Percentiles rank a stretch among this genome's conserved stretches.
phyloP scores from a whole-genome alignment of 768 basidiomycete genomes.

The Lepiota brunneoincarnata region DNA sequence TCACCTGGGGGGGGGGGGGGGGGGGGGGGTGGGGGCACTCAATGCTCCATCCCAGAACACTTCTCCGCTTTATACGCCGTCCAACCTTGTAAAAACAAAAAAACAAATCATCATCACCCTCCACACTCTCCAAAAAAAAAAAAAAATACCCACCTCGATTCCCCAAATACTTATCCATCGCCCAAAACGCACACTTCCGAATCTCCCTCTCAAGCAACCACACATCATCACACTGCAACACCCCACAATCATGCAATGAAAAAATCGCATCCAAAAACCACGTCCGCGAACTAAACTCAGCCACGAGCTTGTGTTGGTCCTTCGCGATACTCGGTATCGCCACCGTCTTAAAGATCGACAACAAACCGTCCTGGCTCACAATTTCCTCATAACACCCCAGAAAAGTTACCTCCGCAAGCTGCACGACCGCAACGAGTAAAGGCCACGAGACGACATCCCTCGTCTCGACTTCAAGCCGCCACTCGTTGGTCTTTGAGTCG shows the following conservation, averaged over 20 bases:
- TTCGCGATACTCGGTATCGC: slow-evolving; percentile 29
- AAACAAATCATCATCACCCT: too few relatives aligned
- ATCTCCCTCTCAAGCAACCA: slow-evolving; percentile 48
- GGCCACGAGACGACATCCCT: slow-evolving; percentile 37
- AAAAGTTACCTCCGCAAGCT: slow-evolving; percentile 38
- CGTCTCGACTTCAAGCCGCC: slow-evolving; percentile 38
- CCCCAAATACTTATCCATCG: slow-evolving; percentile 48
- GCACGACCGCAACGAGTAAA: slow-evolving; percentile 41
- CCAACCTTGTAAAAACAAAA: too few relatives aligned
- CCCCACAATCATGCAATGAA: slow-evolving; percentile 45
- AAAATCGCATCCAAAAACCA: slow-evolving; percentile 48
- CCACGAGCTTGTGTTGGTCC: slow-evolving; percentile 13
- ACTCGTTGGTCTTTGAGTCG: slow-evolving; percentile 26
- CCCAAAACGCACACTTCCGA: slow-evolving; percentile 41
- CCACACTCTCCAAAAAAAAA: too few relatives aligned
- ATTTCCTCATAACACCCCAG: slow-evolving; percentile 42
- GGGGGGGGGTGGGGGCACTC: too few relatives aligned
- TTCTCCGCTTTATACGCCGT: slow-evolving; percentile 18
- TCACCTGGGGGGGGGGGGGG: too few relatives aligned
- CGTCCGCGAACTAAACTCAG: slow-evolving; percentile 43
- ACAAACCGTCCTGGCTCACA: slow-evolving; percentile 37
- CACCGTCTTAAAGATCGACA: slow-evolving; percentile 44
- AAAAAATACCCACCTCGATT: too few relatives aligned
- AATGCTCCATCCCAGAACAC: too few relatives aligned
- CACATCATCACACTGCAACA: slow-evolving; percentile 46